Evolutionary conservation across 371 early-diverging fungal species (phyloP).

Genomic region (Choanephora cucurbitarum): DNA sequence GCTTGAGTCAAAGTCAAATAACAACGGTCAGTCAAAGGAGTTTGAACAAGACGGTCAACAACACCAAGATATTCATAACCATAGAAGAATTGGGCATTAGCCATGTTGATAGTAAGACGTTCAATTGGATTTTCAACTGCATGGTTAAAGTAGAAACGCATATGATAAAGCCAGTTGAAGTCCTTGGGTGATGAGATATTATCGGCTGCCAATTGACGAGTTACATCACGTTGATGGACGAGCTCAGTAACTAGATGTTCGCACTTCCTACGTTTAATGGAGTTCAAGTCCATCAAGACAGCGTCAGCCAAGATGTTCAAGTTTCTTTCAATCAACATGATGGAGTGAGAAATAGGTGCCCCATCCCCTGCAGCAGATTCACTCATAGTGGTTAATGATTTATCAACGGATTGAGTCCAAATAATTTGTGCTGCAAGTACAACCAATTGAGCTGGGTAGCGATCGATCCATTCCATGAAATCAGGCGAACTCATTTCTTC

Average conservation of each 20-base stretch:
- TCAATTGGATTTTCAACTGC: conserved; percentile 68
- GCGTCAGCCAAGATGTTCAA: conserved; percentile 90
- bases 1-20: conserved; percentile 98
- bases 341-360: conserved; percentile 56
- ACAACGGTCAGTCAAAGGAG: conserved; percentile 97
- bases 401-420: conserved; percentile 92
- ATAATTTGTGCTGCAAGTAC: conserved; percentile 88
- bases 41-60: conserved; percentile 95
- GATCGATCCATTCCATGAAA: conserved; percentile 88
- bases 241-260: conserved; percentile 98
- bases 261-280: conserved; percentile 90
- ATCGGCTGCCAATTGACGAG: conserved; percentile 68
- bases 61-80: conserved; percentile 98
- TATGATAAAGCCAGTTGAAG: conserved; percentile 96
- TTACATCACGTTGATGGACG: conserved; percentile 96
- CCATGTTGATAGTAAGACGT: conserved; percentile 85
- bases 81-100: conserved; percentile 92
- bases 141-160: conserved; percentile 92
- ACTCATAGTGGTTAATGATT: conserved; percentile 55
- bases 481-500: conserved; percentile 57
- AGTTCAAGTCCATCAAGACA: conserved; percentile 83
- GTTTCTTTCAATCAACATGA: conserved; percentile 69
- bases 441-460: conserved; percentile 92
- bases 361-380: conserved; percentile 38
- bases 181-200: conserved; percentile 69